Base-by-base conservation (phyloP, 2,329 filamentous ascomycete genomes). In the Pseudonectria foliicola region DNA sequence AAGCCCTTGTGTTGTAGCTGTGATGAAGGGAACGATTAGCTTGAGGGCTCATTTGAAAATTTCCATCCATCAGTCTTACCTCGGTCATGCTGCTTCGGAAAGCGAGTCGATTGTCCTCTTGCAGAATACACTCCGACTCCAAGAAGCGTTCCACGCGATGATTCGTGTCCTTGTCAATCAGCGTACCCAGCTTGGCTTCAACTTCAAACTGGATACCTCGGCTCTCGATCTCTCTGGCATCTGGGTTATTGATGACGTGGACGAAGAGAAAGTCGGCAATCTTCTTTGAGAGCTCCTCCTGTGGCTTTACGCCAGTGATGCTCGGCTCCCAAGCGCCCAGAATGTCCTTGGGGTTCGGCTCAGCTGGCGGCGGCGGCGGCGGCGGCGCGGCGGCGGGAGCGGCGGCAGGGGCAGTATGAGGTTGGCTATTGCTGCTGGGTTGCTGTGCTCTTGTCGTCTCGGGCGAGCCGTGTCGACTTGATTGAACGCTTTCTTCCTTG, bases 61-160 rank as follows among this genome's bases (percentile, higher is more conserved):
- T n/a, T n/a, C n/a, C n/a, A n/a, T n/a, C n/a, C 11, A 25, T 8
- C 12, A n/a, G 7, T 62, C 75, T 60, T 66, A 92, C 86, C 66
- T 88, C 78, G 4, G 84, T 89, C 90, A 96, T 95, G 42, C 80
- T 85, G 54, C 88, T 95, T 49, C 80, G 77, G 53, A 96, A 98
- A 0, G 71, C 72, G 21, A 83, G 70, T 29, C 75, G 71, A 23
- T 70, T 67, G 15, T 70, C 73, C 23, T 77, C 72, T 30, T 69
- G 67, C 13, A 94, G 60, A 6, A 93, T 66, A 31, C 77, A 82
- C 55, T 92, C 84, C 1, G 85, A 81, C 14, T 71, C 60, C 4
- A 92, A 70, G 6, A 77, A 76, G 8, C 89, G 62, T 8, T 73
- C 65, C 16, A 89, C 65, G n/a, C 86, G 74, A 30, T 80, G 70